Base-by-base conservation (phyloP, 179 eudicot genomes). In the Corrigiola litoralis region DNA sequence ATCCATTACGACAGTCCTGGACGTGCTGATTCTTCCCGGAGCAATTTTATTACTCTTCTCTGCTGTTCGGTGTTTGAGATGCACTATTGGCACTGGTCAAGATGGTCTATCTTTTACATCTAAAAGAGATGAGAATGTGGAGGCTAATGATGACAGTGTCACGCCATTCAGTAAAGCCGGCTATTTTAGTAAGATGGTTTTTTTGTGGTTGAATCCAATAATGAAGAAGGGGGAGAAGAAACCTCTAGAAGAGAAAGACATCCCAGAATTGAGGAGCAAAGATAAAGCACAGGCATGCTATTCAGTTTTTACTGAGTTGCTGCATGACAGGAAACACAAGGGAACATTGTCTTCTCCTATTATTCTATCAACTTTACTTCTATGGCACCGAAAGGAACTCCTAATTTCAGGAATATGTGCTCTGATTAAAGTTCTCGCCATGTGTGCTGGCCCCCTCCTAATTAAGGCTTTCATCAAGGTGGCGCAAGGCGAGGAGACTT, bases 131-230 rank as follows among this genome's bases (percentile, higher is more conserved):
- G n/a, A n/a, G n/a, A n/a, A n/a, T n/a, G n/a, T n/a, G n/a, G n/a
- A n/a, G n/a, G n/a, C n/a, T n/a, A n/a, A 14, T 18, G 48, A 58
- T n/a, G 60, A 47, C 2, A 62, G 40, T 20, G 29, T 9, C 13
- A 68, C 38, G 5, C 67, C 65, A 11, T 63, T 74, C 51, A 41
- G 25, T n/a, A 34, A 56, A 48, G 65, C 57, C 77, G 38, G 70
- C 66, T 13, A 85, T 47, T 65, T 83, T 13, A 79, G 89, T 66
- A 76, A 63, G 63, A 23, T 90, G 58, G 75, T 73, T 36, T 85
- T 90, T 71, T 87, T 86, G 64, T 90, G 97, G 97, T 42, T 85
- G 29, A 82, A 73, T 65, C 77, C 78, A 17, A 69, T 90, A 48
- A 81, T 90, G 65, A 34, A 70, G 13, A 57, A 80, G 65, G 97